Base-by-base conservation (phyloP, 2,329 filamentous ascomycete genomes). In the Alternaria brassicae region DNA sequence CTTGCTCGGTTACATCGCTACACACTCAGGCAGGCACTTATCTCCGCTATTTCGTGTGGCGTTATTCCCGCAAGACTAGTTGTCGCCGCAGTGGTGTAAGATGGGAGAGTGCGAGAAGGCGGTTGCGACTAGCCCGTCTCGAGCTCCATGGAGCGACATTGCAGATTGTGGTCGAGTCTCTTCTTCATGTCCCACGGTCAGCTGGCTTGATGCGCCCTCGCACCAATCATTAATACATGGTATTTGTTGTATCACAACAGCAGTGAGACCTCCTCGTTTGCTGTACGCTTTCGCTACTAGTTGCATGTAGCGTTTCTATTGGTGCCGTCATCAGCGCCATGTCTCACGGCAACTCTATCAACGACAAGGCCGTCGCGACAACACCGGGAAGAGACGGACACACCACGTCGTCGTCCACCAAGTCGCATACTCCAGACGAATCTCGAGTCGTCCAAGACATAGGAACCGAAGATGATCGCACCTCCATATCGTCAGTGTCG, bases 401-500 rank as follows among this genome's bases (percentile, higher is more conserved):
- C 13, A 21, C 27, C 19, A 28, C 23, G 12, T 50, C 53, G 9
- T 27, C 47, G 25, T 50, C 54, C 5, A 32, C 34, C 12, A 47
- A 23, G 36, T 62, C 56, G 21, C 36, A 53, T 30, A 50, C 41
- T 6, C 56, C 53, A 32, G 45, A 56, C n/a, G 58, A 48, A 28
- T 53, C 63, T 21, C 34, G 25, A 19, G 54, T 50, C 21, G 28
- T 59, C 25, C 39, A 62, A 53, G 44, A 63, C 27, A 34, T 65
- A 41, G 49, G 53, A 42, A 41, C 41, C 39, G 52, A 62, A 34
- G 65, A 68, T 40, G 55, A 73, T 21, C 63, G 51, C 9, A 61
- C 63, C 8, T 73, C 73, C 12, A 51, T 68, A 28, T 73, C 66
- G 0, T 72, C 72, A 12, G 53, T 45, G 9, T 75, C 73, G 36